phyloP scores from a whole-genome alignment of 2,329 filamentous ascomycete species.

The Cercospora sp. region DNA sequence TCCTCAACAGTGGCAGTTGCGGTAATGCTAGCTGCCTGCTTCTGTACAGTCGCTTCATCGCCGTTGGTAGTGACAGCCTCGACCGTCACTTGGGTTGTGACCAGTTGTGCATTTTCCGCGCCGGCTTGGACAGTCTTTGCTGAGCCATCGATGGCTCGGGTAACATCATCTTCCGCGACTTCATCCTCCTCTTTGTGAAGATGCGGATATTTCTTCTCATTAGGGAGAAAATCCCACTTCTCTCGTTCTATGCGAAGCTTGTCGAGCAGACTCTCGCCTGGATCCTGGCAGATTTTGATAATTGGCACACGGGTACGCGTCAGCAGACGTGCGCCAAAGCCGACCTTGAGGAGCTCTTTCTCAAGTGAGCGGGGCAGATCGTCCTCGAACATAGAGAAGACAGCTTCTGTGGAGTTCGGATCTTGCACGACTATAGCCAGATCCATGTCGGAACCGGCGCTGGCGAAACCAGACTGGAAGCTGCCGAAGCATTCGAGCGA shows the following conservation, averaged over 20 bases:
- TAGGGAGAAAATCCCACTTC: slow-evolving; percentile 66
- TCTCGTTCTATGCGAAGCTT: slow-evolving; percentile 64
- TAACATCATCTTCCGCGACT: slow-evolving; percentile 16
- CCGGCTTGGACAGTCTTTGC: not conserved
- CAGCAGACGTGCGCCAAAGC: slow-evolving; percentile 73
- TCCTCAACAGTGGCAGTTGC: not conserved
- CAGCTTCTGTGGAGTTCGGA: slow-evolving; percentile 26
- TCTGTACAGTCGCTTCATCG: not conserved
- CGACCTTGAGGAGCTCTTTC: slow-evolving; percentile 68
- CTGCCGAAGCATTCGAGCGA: slow-evolving; percentile 81
- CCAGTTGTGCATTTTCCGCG: not conserved
- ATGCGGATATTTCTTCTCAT: slow-evolving; percentile 48
- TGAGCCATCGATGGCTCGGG: not conserved
- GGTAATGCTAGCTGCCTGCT: not conserved
- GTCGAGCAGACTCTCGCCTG: slow-evolving; percentile 59
- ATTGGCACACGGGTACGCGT: slow-evolving; percentile 81
- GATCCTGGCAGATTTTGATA: slow-evolving; percentile 78
- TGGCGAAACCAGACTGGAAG: slow-evolving; percentile 80
- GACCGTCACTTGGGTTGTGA: not conserved
- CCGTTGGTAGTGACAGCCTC: not conserved
- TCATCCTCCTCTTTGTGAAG: slow-evolving; percentile 30
- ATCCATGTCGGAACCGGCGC: slow-evolving; percentile 88
- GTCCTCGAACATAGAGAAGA: slow-evolving; percentile 49
- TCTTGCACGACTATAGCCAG: slow-evolving; percentile 68
- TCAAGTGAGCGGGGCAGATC: slow-evolving; percentile 72